Base-by-base conservation (phyloP, 306 rosid genomes). In the Malus fusca region DNA sequence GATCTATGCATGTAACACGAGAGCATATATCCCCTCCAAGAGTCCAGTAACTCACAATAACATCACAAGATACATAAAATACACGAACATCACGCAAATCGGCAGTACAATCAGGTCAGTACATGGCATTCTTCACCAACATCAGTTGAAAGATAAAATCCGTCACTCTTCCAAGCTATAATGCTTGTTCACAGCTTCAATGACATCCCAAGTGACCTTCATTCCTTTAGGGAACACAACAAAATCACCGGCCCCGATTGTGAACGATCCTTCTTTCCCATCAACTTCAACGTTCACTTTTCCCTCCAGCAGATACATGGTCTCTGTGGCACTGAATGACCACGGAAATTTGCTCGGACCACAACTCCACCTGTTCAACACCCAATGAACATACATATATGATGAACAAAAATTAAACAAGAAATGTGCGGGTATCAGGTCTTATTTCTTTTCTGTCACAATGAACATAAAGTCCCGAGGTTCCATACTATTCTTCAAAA, bases 161-260 rank as follows among this genome's bases (percentile, higher is more conserved):
- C 11, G 1, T 42, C 43, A 68, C 58, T 61, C 21, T 62, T 26
- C 77, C 69, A 73, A 26, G 68, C 59, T 73, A 26, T 73, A 73
- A 6, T 61, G 69, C 60, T 73, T 61, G 26, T 73, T 61, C 58
- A 73, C 59, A 11, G 59, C 44, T 19, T 73, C 77, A 42, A 73
- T 43, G 13, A 73, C 69, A 61, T 60, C 69, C 77, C 60, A 73
- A n/a, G 77, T 73, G 69, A 73, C 77, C 30, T 73, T 43, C 77
- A 43, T 60, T 43, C 69, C 77, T 60, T 73, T 73, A 4, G 77
- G 77, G 59, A 73, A 61, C n/a, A 73, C 69, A 61, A 62, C 77
- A 26, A 73, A 43, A 61, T 61, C 30, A 19, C 77, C 69, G 0
- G 77, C 43, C 12, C 44, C 69, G 30, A 61, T 61, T 52, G 51